Conservation (phyloP, 1,284 basidiomycete species). For the Ceratobasidium sp. region DNA sequence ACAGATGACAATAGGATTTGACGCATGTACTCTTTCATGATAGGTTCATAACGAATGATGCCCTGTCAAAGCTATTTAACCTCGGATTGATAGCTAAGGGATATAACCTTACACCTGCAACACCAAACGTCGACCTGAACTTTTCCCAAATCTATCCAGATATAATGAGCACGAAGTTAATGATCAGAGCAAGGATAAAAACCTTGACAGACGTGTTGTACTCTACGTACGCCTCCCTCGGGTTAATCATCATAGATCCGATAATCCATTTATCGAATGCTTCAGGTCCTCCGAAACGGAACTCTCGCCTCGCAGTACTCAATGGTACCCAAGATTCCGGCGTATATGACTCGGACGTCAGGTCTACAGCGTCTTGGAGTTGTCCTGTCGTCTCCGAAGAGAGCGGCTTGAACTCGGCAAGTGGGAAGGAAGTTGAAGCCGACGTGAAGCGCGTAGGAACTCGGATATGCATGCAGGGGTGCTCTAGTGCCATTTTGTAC, state of each 20-base stretch:
- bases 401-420: constrained; percentile 41
- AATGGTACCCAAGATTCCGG: constrained; percentile 63
- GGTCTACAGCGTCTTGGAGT: constrained; percentile 14
- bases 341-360: constrained; percentile 58
- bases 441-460: constrained; percentile 52
- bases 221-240: constrained; percentile 70
- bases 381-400: background rate
- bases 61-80: constrained; percentile 51
- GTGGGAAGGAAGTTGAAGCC: constrained; percentile 49
- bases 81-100: background rate
- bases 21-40: constrained; percentile 65
- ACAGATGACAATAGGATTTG: constrained; percentile 69
- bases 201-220: constrained; percentile 73
- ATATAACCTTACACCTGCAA: background rate
- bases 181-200: constrained; percentile 50
- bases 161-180: background rate
- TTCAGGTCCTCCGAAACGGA: constrained; percentile 56
- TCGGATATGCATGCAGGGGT: constrained; percentile 66
- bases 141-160: background rate
- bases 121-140: background rate
- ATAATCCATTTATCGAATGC: constrained; percentile 73
- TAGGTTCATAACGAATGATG: constrained; percentile 62
- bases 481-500: constrained; percentile 60
- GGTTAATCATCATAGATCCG: constrained; percentile 66
- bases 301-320: constrained; percentile 60